phyloP scores from a whole-genome alignment of 2,329 filamentous ascomycete species.

The Aspergillus sp. region DNA sequence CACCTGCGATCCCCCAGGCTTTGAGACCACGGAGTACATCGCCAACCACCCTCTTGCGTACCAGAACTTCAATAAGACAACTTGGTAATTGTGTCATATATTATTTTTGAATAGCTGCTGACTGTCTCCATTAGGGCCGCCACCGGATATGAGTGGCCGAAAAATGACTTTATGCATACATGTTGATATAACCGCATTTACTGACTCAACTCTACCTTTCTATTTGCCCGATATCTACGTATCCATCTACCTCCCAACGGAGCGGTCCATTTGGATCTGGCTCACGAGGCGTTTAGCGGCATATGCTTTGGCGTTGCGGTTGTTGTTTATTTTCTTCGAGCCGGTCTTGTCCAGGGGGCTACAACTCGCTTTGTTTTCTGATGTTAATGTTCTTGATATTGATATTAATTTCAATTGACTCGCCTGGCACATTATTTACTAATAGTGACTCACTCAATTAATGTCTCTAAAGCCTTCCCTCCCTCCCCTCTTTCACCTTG shows the following conservation, averaged over 20 bases:
- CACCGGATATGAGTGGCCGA: slow-evolving; percentile 60
- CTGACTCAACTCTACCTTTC: neutral
- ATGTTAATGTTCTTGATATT: neutral
- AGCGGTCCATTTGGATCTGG: neutral
- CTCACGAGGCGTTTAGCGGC: slow-evolving; percentile 30
- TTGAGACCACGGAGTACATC: slow-evolving; percentile 68
- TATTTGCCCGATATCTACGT: neutral
- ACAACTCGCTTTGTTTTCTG: neutral
- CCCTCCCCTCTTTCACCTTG: neutral
- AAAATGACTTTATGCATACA: slow-evolving; percentile 60
- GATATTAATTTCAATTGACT: neutral
- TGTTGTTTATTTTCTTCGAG: neutral
- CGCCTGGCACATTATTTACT: neutral
- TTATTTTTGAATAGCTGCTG: neutral
- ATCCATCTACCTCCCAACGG: neutral
- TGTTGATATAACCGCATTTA: slow-evolving; percentile 28
- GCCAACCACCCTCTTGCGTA: slow-evolving; percentile 61
- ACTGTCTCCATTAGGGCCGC: slow-evolving; percentile 34
- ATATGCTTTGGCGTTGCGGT: slow-evolving; percentile 1
- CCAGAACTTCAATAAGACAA: slow-evolving; percentile 62
- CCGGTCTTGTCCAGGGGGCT: neutral
- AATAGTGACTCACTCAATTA: no score
- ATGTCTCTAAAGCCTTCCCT: no score
- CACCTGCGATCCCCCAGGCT: slow-evolving; percentile 68
- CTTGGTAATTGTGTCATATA: slow-evolving; percentile 49